Percentiles rank a stretch among this genome's conserved stretches.
Conservation (phyloP, 768 basidiomycete species). For the Tricholoma matsutake region DNA sequence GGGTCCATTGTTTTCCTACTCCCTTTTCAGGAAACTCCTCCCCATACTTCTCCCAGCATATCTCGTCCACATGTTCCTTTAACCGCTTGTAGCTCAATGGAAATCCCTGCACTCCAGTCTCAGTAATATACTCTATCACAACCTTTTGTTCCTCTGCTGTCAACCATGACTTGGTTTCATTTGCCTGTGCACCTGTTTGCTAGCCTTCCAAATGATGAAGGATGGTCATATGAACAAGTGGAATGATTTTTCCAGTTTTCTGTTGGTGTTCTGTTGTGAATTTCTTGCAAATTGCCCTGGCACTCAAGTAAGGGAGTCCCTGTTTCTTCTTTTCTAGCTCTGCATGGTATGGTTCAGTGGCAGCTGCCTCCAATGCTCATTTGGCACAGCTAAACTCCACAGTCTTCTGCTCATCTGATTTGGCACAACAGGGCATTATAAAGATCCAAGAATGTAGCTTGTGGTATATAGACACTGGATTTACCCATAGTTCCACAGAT, state of each 20-base stretch:
- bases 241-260: background rate
- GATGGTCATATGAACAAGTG: background rate
- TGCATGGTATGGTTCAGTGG: background rate
- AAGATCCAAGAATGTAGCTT: background rate
- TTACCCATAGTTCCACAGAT: background rate
- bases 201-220: background rate
- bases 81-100: background rate
- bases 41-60: background rate
- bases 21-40: background rate
- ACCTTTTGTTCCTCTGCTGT: background rate
- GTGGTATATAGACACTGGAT: background rate
- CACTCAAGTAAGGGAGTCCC: background rate
- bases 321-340: slow-evolving; percentile 2
- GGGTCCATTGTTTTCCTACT: slow-evolving; percentile 1
- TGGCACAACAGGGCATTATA: no score
- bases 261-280: background rate
- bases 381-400: background rate
- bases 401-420: no score
- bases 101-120: background rate
- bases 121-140: background rate
- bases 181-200: background rate
- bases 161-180: background rate
- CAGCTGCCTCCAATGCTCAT: background rate
- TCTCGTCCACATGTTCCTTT: background rate
- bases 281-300: background rate